Evolutionary conservation across 805 yeast species (phyloP), one percentile per base, ranked within the genome.

Genomic region (Isabelozyma rhagii): DNA sequence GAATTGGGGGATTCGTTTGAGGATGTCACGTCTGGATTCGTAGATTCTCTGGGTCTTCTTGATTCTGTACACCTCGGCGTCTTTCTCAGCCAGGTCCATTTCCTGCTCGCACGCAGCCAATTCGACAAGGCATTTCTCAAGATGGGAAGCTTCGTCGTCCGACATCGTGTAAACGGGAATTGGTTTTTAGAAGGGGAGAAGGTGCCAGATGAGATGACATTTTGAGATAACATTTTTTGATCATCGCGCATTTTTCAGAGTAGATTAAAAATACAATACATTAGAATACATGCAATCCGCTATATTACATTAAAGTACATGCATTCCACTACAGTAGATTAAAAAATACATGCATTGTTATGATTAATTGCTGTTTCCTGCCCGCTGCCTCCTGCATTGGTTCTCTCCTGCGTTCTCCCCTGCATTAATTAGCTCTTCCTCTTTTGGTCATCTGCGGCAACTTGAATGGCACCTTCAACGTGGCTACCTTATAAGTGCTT

Each of bases 391-490:
- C 25, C 25, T 21, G 25, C 25, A 21, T 21, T 21, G 4, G 1
- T 21, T 5, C 25, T 21, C 4, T 21, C 25, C 25, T 21, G 25
- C 25, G 25, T 21, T 6, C 25, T 21, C 25, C 25, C 25, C 25
- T 21, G 6, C 25, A 31, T 31, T 31, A 31, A 13, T 31, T 31
- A 13, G 36, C 36, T 31, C 80, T 75, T 40, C 83, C 83, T 61
- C 88, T 78, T 73, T 84, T 83, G 9, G 84, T 79, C 78, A 88
- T 78, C 58, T 87, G 93, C 7, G 99, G 99, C 46, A 89, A 74
- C 64, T 83, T 85, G 71, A 94, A 87, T 39, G 99, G 99, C 31
- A 91, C 96, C 65, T 81, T 84, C 67, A 94, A 78, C 14, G 81
- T 69, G 3, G 97, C 98, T 56, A 93, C 75, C 68, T 90, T 89